Conservation (phyloP, 202 grass and related monocot genomes). For the Elaeis oleifera region DNA sequence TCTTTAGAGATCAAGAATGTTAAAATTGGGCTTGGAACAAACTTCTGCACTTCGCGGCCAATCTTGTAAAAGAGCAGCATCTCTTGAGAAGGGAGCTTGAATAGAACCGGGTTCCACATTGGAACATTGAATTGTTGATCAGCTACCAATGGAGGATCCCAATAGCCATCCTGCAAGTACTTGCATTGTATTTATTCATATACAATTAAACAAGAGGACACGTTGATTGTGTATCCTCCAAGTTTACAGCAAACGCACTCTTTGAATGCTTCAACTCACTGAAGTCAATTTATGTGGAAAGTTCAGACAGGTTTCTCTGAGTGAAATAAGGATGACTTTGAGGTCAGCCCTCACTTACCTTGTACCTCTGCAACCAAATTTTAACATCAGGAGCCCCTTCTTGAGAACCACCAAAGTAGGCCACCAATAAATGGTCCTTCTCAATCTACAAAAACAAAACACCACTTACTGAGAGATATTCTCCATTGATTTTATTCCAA, state of each 20-base stretch:
- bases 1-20: too few species aligned
- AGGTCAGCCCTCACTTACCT: constrained; percentile 6
- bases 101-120: constrained; percentile 46
- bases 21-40: not conserved
- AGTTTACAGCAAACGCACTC: too few species aligned
- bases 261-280: too few species aligned
- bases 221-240: too few species aligned
- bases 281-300: too few species aligned
- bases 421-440: constrained; percentile 26
- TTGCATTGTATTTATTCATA: not conserved
- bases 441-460: constrained; percentile 17
- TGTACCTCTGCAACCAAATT: constrained; percentile 33
- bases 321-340: too few species aligned
- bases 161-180: constrained; percentile 22
- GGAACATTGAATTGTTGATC: constrained; percentile 19
- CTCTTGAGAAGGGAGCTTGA: constrained; percentile 15
- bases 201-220: too few species aligned
- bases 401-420: constrained; percentile 29
- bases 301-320: too few species aligned
- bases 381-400: constrained; percentile 37
- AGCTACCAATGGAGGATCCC: constrained; percentile 18
- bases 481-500: too few species aligned
- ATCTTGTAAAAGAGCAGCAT: constrained; percentile 38
- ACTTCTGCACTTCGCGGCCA: constrained; percentile 26
- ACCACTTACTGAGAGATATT: not conserved